Conservation (phyloP, 2,329 filamentous ascomycete genomes). For the Aspergillus ibericus region DNA sequence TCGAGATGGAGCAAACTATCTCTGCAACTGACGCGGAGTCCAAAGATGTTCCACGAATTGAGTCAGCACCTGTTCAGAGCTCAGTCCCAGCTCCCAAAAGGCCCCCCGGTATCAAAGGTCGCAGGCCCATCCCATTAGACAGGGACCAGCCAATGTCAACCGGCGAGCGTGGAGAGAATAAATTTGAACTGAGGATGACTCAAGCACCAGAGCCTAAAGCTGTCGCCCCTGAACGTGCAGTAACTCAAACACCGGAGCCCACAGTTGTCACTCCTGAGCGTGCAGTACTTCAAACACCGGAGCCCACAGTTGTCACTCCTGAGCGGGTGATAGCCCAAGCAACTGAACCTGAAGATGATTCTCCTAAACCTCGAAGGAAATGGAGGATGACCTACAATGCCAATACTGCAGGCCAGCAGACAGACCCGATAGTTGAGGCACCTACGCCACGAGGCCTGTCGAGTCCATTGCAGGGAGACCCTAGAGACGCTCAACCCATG, state of each 20-base stretch:
- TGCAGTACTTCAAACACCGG: neutral
- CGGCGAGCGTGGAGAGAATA: neutral
- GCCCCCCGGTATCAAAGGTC: slow-evolving; percentile 21
- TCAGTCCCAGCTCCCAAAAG: slow-evolving; percentile 5
- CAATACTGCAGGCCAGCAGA: neutral
- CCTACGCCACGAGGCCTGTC: neutral
- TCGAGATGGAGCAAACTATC: slow-evolving; percentile 16
- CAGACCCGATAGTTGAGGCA: neutral
- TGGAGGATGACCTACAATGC: slow-evolving; percentile 21
- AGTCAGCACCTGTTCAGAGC: neutral
- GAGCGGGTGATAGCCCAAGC: neutral
- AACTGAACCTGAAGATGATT: slow-evolving; percentile 3
- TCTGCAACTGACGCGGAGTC: neutral
- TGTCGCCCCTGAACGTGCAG: neutral
- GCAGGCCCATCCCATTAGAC: slow-evolving; percentile 10
- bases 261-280: neutral
- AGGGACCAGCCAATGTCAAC: neutral
- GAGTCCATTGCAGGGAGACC: no score
- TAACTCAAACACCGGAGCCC: neutral
- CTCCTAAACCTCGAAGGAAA: slow-evolving; percentile 11
- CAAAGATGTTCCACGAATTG: neutral
- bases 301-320: neutral
- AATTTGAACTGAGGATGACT: neutral
- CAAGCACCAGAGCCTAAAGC: neutral
- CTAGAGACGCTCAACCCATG: neutral